Conservation (phyloP, 345 rosid species). For the Eucalyptus cloeziana region DNA sequence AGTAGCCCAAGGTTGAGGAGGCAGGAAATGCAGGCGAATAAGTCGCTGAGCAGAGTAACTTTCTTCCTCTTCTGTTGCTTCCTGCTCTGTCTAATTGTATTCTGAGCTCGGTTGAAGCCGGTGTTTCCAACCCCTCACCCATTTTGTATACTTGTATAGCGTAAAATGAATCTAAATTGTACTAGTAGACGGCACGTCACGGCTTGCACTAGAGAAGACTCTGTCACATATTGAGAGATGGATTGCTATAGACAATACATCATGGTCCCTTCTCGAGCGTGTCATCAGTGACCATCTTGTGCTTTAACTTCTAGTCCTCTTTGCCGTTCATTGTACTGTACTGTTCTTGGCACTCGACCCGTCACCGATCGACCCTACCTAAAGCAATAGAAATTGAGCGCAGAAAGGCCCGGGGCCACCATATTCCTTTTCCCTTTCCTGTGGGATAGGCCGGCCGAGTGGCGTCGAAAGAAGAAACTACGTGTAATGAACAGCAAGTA, state of each 20-base stretch:
- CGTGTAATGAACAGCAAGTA: background rate
- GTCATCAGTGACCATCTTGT: background rate
- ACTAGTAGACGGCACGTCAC: background rate
- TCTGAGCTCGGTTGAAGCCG: slow-evolving; percentile 16
- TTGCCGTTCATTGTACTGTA: background rate
- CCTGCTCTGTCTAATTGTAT: slow-evolving; percentile 61
- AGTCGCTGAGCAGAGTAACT: slow-evolving; percentile 67
- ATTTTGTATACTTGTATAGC: background rate
- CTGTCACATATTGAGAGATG: background rate
- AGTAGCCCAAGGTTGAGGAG: slow-evolving; percentile 57
- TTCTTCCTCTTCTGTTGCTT: slow-evolving; percentile 68
- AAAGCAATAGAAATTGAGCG: background rate
- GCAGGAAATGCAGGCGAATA: slow-evolving; percentile 57
- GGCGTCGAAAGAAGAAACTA: background rate
- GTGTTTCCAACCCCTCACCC: background rate
- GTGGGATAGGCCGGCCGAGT: background rate
- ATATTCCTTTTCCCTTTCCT: background rate
- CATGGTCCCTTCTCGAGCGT: background rate
- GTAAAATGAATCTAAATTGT: background rate
- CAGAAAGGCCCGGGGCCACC: background rate
- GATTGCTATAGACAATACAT: background rate
- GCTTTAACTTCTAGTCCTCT: background rate
- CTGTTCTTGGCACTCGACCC: background rate
- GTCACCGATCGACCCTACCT: background rate
- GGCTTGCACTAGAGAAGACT: background rate